Percentiles rank a stretch among this genome's conserved stretches.
phyloP scores from a whole-genome alignment of 2,329 filamentous ascomycete genomes.

The Fusarium longipes region DNA sequence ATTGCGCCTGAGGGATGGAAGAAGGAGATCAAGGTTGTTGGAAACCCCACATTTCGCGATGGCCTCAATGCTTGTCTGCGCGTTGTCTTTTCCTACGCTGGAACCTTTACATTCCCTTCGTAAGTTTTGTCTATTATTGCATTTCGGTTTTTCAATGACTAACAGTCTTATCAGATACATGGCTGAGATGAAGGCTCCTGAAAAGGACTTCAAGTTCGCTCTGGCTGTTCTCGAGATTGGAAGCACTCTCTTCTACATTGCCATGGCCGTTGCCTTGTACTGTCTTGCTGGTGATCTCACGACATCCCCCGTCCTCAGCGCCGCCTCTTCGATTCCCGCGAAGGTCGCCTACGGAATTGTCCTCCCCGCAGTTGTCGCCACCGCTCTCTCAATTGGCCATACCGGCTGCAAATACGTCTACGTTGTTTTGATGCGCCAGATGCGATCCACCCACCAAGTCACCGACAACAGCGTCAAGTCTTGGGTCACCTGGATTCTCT shows the following conservation, averaged over 20 bases:
- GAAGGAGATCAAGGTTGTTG: slow-evolving; percentile 35
- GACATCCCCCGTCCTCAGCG: slow-evolving; percentile 39
- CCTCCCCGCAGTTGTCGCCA: slow-evolving; percentile 42
- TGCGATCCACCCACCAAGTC: slow-evolving; percentile 35
- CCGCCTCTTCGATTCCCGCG: slow-evolving; percentile 35
- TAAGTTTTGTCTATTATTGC: too few species aligned
- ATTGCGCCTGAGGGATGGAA: slow-evolving; percentile 33
- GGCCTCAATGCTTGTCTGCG: slow-evolving; percentile 41
- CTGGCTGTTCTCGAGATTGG: slow-evolving; percentile 41
- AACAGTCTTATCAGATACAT: slow-evolving; percentile 18
- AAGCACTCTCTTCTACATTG: slow-evolving; percentile 42
- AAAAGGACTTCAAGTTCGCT: slow-evolving; percentile 39
- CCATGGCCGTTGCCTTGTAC: slow-evolving; percentile 42
- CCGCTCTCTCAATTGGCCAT: slow-evolving; percentile 42
- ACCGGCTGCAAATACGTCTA: slow-evolving; percentile 46
- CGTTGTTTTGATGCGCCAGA: slow-evolving; percentile 30
- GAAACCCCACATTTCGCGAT: slow-evolving; percentile 39
- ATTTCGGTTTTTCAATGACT: background rate
- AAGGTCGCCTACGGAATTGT: slow-evolving; percentile 47
- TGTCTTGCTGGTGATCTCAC: slow-evolving; percentile 42
- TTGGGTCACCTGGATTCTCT: slow-evolving; percentile 45
- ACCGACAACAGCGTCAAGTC: slow-evolving; percentile 40
- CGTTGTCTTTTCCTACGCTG: slow-evolving; percentile 45
- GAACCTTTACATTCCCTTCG: slow-evolving; percentile 46
- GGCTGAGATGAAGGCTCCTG: slow-evolving; percentile 43